A percentile compares a stretch with the other conserved stretches of the same genome.
Conservation (phyloP, 176 grass and related monocot species). For the Triticum urartu region DNA sequence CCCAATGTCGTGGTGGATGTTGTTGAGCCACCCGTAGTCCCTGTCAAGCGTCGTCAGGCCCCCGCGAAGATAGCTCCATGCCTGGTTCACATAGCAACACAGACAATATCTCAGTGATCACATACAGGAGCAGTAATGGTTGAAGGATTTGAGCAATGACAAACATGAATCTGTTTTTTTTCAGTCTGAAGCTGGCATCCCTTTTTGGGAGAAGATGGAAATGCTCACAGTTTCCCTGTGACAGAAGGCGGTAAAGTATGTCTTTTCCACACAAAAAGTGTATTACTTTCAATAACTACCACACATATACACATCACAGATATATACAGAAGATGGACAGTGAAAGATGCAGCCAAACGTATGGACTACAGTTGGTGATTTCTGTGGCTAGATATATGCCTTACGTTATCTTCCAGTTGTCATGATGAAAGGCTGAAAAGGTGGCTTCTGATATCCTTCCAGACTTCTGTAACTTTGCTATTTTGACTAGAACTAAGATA, state of each 20-base stretch:
- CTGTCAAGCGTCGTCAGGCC: conserved; percentile 69
- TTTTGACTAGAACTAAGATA: not conserved
- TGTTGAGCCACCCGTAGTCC: conserved; percentile 76
- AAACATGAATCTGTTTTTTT: not conserved
- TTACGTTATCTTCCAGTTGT: conserved; percentile 45
- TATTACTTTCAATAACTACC: not conserved
- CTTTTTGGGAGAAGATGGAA: not conserved
- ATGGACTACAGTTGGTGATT: conserved; percentile 27
- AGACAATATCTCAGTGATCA: not conserved
- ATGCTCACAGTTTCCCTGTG: not conserved
- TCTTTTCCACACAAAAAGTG: not conserved
- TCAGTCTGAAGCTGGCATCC: not conserved
- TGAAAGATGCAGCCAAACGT: conserved; percentile 4
- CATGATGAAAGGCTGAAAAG: conserved; percentile 32
- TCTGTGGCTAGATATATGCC: conserved; percentile 42
- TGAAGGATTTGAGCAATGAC: conserved; percentile 3
- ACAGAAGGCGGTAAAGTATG: not conserved
- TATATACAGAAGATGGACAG: not conserved
- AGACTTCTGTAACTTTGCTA: not conserved
- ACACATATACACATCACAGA: conserved; percentile 6
- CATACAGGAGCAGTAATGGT: not conserved
- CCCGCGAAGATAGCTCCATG: conserved; percentile 68
- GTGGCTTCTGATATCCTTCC: conserved; percentile 13
- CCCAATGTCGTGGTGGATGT: conserved; percentile 79
- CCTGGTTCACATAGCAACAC: conserved; percentile 25